These are phyloP conservation scores for Epicoccum nigrum DNA, from an alignment of 2,329 filamentous ascomycete species.

Conservation along the genomic window DNA sequence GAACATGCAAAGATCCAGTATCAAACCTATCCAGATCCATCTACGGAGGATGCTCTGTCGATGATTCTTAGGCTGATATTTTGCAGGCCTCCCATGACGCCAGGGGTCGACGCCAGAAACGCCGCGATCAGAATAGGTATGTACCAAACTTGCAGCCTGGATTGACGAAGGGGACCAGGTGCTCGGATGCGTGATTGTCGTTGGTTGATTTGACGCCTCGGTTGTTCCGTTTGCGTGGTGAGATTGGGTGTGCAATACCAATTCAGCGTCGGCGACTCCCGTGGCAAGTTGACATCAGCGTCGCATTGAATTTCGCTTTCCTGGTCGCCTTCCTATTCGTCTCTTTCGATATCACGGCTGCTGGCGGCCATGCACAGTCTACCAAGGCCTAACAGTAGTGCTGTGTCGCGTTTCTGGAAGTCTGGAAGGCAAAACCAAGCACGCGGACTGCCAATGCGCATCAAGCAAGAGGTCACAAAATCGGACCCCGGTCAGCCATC, in stretches of 20 bases:
- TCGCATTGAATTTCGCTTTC: not conserved
- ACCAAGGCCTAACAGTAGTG: constrained; percentile 7
- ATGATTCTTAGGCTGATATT: constrained; percentile 5
- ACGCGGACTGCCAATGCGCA: constrained; percentile 13
- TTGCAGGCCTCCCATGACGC: not conserved
- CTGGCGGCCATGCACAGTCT: constrained; percentile 1
- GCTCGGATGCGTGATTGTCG: constrained; percentile 10
- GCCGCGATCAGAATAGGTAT: not conserved
- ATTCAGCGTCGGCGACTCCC: constrained; percentile 10
- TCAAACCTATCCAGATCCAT: not conserved
- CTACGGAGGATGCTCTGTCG: constrained; percentile 1
- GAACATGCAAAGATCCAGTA: not conserved
- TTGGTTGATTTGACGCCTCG: constrained; percentile 10
- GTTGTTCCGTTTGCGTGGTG: not conserved
- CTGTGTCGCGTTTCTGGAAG: constrained; percentile 6
- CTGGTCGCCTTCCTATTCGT: constrained; percentile 5
- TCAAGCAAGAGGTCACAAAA: constrained; percentile 11
- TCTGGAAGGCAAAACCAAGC: constrained; percentile 2
- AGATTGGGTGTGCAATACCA: constrained; percentile 3
- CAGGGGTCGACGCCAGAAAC: constrained; percentile 2
- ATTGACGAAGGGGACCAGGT: constrained; percentile 4
- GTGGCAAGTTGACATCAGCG: constrained; percentile 1
- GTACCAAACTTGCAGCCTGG: not conserved
- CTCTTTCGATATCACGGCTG: constrained; percentile 8
- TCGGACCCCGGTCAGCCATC: constrained; percentile 9